phyloP scores from a whole-genome alignment of 179 eudicot genomes.

The Pouteria campechiana region DNA sequence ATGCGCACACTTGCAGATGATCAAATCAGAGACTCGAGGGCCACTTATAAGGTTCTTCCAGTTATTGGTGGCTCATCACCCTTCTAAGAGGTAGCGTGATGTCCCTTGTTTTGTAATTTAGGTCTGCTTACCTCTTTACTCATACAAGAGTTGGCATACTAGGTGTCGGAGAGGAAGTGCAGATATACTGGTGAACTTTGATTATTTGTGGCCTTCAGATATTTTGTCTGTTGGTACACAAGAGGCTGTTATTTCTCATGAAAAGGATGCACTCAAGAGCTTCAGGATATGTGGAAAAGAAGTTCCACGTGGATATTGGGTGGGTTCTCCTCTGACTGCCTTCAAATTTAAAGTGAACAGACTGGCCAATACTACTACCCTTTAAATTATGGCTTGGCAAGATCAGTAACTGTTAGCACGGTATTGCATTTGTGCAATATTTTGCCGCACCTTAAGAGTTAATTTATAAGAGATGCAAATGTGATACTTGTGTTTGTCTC shows the following conservation, averaged over 20 bases:
- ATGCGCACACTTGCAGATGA: constrained; percentile 48
- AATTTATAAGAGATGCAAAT: too few relatives aligned
- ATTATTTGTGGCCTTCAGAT: constrained; percentile 54
- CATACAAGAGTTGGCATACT: constrained; percentile 4
- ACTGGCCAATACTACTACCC: too few relatives aligned
- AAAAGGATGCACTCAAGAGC: constrained; percentile 24
- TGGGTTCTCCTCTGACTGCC: too few relatives aligned
- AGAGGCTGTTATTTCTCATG: constrained; percentile 23
- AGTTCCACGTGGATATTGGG: constrained; percentile 98
- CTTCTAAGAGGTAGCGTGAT: constrained; percentile 64
- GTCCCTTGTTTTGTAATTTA: not conserved
- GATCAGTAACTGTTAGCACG: too few relatives aligned
- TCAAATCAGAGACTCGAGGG: constrained; percentile 66
- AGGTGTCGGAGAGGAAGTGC: constrained; percentile 98
- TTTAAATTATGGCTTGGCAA: too few relatives aligned
- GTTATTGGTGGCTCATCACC: constrained; percentile 87
- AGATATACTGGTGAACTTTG: constrained; percentile 77
- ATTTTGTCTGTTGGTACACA: constrained; percentile 28
- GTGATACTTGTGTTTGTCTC: too few relatives aligned
- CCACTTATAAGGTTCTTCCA: constrained; percentile 76
- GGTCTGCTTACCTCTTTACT: constrained; percentile 2
- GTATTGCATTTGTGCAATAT: too few relatives aligned
- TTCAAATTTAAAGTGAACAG: too few relatives aligned
- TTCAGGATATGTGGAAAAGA: constrained; percentile 81
- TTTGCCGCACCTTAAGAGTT: too few relatives aligned